Base-by-base conservation (phyloP, 345 rosid genomes). In the Dovyalis caffra region DNA sequence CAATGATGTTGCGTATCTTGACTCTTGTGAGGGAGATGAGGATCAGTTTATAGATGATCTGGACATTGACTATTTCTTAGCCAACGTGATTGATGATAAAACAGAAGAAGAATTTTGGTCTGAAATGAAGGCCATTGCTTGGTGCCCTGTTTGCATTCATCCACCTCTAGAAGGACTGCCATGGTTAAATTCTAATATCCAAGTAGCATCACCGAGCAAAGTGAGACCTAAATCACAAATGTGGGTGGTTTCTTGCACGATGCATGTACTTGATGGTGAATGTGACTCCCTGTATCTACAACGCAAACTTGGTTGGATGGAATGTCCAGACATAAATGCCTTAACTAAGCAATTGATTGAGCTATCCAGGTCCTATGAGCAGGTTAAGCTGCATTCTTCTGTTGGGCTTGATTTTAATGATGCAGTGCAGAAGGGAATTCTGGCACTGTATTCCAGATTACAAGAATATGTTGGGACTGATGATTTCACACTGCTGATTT, bases 191-290 rank as follows among this genome's bases (percentile, higher is more conserved):
- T 83, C 90, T 60, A 74, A 77, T 78, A 79, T 57, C 80, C 83
- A 76, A 77, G 89, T 92, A 47, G 93, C 91, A 71, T 79, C 89
- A 76, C 97, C 98, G 40, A 82, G 82, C 81, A 76, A 68, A 63
- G 97, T 94, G 76, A 90, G 98, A 76, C 98, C 98, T 72, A 86
- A 85, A 83, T 87, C 96, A 45, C 97, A 92, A 78, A 86, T 90
- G 92, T 88, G 92, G 93, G 74, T 84, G 79, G 90, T 89, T 57
- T 94, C 98, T 40, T 87, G 91, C 66, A 68, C 82, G 69, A 83
- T 89, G 94, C 88, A 90, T 81, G 79, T 94, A 57, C 86, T 94
- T 72, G 97, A 90, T 80, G 90, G 89, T 60, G 91, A 94, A 51
- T 88, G 90, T 71, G 66, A 71, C 53, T 88, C 91, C 14, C 72